phyloP scores from a whole-genome alignment of 169 alveolate species.

The Perkinsus chesapeaki region DNA sequence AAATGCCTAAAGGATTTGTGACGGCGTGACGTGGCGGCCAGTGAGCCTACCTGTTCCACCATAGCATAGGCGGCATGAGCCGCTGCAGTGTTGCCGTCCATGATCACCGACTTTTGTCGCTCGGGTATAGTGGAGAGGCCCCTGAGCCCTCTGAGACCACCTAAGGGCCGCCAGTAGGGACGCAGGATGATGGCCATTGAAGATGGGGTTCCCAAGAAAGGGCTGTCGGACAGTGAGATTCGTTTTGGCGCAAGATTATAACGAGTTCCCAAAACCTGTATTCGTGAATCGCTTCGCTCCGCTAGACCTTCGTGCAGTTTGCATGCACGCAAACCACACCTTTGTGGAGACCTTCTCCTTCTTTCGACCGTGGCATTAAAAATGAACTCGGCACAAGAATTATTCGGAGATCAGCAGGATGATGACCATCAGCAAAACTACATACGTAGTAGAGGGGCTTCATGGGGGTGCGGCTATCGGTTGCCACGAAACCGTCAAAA shows the following conservation, averaged over 20 bases:
- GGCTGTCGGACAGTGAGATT: too few species aligned
- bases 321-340: background rate
- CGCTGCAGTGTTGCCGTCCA: slow-evolving; percentile 45
- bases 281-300: background rate
- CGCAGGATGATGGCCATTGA: too few species aligned
- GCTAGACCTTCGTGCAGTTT: background rate
- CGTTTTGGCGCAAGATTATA: background rate
- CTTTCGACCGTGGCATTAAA: background rate
- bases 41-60: background rate
- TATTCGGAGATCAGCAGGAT: background rate
- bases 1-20: slow-evolving; percentile 37
- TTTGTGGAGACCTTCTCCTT: background rate
- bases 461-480: too few species aligned
- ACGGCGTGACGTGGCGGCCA: background rate
- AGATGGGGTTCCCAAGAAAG: too few species aligned
- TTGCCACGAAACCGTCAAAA: too few species aligned
- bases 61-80: slow-evolving; percentile 48
- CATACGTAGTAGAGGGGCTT: background rate
- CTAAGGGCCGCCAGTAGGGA: background rate
- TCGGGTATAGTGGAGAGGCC: background rate
- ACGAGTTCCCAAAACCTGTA: background rate
- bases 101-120: background rate
- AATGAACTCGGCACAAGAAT: background rate
- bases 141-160: background rate
- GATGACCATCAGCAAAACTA: slow-evolving; percentile 1